A percentile compares a stretch with the other conserved stretches of the same genome.
These are phyloP conservation scores for Alternaria infectoria DNA, from an alignment of 2,329 filamentous ascomycete genomes.

Conservation along the genomic window DNA sequence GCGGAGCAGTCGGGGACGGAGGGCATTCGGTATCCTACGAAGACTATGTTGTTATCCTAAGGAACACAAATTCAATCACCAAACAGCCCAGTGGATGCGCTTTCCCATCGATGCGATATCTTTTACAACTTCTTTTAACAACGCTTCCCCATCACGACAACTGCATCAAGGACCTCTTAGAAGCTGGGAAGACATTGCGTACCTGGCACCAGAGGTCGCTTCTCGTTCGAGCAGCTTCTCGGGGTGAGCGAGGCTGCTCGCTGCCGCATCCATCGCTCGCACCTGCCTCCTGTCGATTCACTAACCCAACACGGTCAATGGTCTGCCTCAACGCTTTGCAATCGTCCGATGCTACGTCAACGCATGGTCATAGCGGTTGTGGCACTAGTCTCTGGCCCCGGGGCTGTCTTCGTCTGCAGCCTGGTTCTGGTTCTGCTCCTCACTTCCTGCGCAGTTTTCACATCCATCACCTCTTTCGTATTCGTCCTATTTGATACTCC, in stretches of 20 bases:
- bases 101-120: too few species aligned
- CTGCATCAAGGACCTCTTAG: too few species aligned
- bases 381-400: too few species aligned
- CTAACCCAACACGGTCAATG: background rate
- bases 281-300: background rate
- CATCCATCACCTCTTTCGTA: background rate
- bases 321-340: background rate
- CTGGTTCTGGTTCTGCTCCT: background rate
- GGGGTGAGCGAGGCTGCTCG: background rate
- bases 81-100: too few species aligned
- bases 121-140: background rate
- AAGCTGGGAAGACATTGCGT: too few species aligned
- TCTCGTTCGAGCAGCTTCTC: background rate
- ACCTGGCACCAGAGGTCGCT: rapidly evolving
- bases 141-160: background rate
- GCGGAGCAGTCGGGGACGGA: too few species aligned
- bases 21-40: too few species aligned
- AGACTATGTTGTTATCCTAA: too few species aligned
- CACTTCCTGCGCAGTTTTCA: background rate
- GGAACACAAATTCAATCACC: too few species aligned
- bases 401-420: background rate
- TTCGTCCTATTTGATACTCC: too few species aligned
- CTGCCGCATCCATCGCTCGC: background rate
- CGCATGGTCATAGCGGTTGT: background rate
- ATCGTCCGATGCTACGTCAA: background rate